Conservation (phyloP, 1,284 basidiomycete species). For the Apiotrichum gamsii region DNA sequence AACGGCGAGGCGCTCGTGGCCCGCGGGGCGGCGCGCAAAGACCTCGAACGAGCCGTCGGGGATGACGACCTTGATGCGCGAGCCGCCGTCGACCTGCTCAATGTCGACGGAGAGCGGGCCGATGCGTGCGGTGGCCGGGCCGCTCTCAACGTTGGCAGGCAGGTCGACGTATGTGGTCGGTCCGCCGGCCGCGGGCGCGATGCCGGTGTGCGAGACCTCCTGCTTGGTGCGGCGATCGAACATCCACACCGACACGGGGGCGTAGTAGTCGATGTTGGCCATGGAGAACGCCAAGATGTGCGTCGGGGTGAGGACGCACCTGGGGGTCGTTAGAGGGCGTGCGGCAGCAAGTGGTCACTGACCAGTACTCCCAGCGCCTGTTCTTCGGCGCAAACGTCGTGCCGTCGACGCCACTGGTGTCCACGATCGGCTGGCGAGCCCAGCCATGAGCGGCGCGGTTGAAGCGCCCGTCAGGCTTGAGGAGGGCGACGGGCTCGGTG, state of each 20-base stretch:
- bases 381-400: slow-evolving; percentile 1
- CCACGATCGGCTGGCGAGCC: slow-evolving; percentile 12
- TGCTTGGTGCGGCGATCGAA: neutral
- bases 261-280: slow-evolving; percentile 6
- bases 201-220: neutral
- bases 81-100: slow-evolving; percentile 9
- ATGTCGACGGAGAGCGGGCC: slow-evolving; percentile 3
- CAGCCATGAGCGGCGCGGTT: slow-evolving; percentile 10
- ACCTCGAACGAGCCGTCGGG: slow-evolving; percentile 5
- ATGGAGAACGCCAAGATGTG: slow-evolving; percentile 7
- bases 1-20: slow-evolving; percentile 9
- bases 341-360: too few relatives aligned
- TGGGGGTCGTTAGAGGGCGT: too few relatives aligned
- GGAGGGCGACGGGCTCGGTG: slow-evolving; percentile 6
- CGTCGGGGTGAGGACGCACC: slow-evolving; percentile 6
- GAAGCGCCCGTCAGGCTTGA: slow-evolving; percentile 3
- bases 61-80: slow-evolving; percentile 2
- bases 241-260: slow-evolving; percentile 1
- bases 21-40: slow-evolving; percentile 3
- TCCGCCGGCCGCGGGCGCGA: neutral
- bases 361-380: slow-evolving; percentile 16
- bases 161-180: neutral
- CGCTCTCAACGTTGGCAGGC: slow-evolving; percentile 5
- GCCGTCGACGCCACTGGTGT: slow-evolving; percentile 9
- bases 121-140: neutral